Base-by-base conservation (phyloP, 306 rosid genomes). In the Cucumis melo region DNA sequence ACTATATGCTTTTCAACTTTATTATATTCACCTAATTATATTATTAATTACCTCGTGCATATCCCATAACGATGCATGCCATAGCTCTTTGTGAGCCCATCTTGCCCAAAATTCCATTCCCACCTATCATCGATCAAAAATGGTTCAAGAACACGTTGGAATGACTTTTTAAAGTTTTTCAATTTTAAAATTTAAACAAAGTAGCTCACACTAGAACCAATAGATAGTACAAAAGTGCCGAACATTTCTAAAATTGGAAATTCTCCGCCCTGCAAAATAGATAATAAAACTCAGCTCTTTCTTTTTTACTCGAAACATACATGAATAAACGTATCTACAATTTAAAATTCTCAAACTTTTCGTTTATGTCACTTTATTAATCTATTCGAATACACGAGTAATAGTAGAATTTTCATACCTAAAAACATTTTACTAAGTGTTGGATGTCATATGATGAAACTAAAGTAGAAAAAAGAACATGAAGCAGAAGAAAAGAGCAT, bases 231-330 rank as follows among this genome's bases (percentile, higher is more conserved):
- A 67, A 90, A 86, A 71, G 97, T 93, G 21, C 94, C 89, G 27
- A 93, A 78, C 94, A 91, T 91, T 79, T 91, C 98, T 46, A 87
- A 76, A 83, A 87, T 60, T 7, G 93, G 91, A 55, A 88, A 62
- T 20, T 85, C 97, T 39, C 88, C 92, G 41, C 89, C 87, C 98
- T 93, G 78, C 70, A 67, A 67, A 67, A 10, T 21, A 59, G 23
- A 38, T 61, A 66, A 16, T 63, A 24, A 44, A 12, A 14, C 19
- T 61, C 15, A 82, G 1, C 5, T 23, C 7, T 6, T 20, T 9
- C 2, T 15, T 46, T 46, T 12, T 36, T 36, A 36, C 4, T 6
- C 7, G 0, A 36, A 36, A 36, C 8, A 42, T 42, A 42, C 8
- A 42, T 42, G 10, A 1, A 42, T 9, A 42, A 42, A 9, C 10